phyloP scores from a whole-genome alignment of 2,329 filamentous ascomycete genomes.

The Pseudonectria buxi region DNA sequence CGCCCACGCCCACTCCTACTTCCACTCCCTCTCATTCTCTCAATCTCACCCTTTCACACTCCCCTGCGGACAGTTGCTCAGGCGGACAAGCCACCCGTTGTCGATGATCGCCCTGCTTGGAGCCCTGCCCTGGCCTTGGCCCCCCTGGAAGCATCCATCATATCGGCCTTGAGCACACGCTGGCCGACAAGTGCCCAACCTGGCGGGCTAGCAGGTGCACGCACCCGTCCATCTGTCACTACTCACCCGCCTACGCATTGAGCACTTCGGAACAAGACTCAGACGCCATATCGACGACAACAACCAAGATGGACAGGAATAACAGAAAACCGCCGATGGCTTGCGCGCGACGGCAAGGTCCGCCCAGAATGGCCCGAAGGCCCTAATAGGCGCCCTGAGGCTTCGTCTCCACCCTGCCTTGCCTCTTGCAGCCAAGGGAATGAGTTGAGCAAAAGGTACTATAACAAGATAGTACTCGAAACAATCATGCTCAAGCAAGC shows the following conservation, averaged over 20 bases:
- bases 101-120: conserved; percentile 23
- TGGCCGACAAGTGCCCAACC: conserved; percentile 1
- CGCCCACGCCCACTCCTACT: no score
- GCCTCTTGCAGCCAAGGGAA: not conserved
- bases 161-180: conserved; percentile 2
- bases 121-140: conserved; percentile 14
- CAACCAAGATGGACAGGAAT: conserved; percentile 7
- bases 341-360: conserved; percentile 18
- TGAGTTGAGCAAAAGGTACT: no score
- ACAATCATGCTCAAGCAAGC: no score
- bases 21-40: no score
- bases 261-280: no score
- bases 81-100: conserved; percentile 21
- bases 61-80: conserved; percentile 20
- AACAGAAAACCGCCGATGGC: conserved; percentile 11
- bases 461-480: no score
- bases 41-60: conserved; percentile 15
- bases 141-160: conserved; percentile 4
- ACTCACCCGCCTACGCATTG: no score
- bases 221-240: no score
- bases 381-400: not conserved
- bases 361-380: conserved; percentile 16
- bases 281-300: conserved; percentile 9
- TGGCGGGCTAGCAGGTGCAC: no score
- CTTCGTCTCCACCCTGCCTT: not conserved